Conservation (phyloP, 257 asterid genomes). For the Thymus mandschuricus region DNA sequence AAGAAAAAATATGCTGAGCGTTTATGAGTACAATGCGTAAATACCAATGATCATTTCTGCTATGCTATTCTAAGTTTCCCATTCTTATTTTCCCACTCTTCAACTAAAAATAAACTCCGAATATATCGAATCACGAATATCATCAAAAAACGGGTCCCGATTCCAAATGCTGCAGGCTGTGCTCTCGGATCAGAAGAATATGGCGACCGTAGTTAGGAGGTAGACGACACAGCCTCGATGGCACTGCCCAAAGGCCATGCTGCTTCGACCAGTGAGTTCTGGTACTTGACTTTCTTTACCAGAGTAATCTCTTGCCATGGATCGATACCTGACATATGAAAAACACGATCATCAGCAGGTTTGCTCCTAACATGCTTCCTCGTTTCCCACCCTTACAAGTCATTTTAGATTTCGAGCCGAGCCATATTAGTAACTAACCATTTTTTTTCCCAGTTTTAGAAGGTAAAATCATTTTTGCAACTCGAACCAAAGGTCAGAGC, state of each 20-base stretch:
- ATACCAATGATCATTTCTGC: slow-evolving; percentile 15
- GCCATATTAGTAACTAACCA: too few relatives aligned
- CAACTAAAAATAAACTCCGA: slow-evolving; percentile 25
- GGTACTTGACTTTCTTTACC: slow-evolving; percentile 61
- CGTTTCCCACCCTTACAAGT: too few relatives aligned
- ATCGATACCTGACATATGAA: slow-evolving; percentile 55
- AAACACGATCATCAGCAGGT: neutral
- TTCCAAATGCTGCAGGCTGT: slow-evolving; percentile 17
- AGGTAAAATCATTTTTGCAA: too few relatives aligned
- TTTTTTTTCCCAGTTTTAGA: too few relatives aligned
- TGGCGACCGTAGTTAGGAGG: slow-evolving; percentile 8
- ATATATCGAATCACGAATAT: slow-evolving; percentile 27
- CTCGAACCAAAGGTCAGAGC: too few relatives aligned
- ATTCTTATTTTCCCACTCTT: slow-evolving; percentile 28
- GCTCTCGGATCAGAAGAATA: slow-evolving; percentile 21
- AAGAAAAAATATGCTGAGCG: neutral
- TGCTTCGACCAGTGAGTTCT: slow-evolving; percentile 64
- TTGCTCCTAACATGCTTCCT: neutral
- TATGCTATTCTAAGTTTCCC: slow-evolving; percentile 32
- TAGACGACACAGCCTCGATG: slow-evolving; percentile 68
- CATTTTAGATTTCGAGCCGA: too few relatives aligned
- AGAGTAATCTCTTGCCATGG: slow-evolving; percentile 62
- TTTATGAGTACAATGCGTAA: slow-evolving; percentile 28
- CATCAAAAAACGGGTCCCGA: slow-evolving; percentile 20
- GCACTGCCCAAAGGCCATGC: slow-evolving; percentile 95